Percentiles rank a stretch among this genome's conserved stretches.
Evolutionary conservation across 257 asterid genomes (phyloP).

Genomic region (Osmanthus fragrans): DNA sequence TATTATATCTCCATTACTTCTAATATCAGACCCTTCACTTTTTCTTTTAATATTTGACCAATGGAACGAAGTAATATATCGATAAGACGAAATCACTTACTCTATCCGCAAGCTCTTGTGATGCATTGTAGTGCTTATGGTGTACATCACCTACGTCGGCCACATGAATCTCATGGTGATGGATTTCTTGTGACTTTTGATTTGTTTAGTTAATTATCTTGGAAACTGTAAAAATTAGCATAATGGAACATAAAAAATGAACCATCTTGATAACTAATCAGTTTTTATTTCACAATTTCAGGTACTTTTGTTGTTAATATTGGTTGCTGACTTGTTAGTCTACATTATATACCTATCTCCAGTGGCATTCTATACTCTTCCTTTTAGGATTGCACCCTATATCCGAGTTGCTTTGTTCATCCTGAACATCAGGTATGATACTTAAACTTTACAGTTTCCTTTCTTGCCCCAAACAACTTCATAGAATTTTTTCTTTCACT

Average conservation of each 20-base stretch:
- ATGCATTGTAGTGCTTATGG: not conserved
- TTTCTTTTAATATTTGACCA: not conserved
- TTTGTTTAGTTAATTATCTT: no score
- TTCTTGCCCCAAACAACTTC: not conserved
- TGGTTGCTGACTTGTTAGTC: conserved; percentile 65
- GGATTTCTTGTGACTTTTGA: not conserved
- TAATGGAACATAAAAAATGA: not conserved
- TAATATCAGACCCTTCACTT: not conserved
- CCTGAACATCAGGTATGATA: conserved; percentile 65
- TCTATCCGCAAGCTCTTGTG: not conserved
- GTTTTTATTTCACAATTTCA: conserved; percentile 36
- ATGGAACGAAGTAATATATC: not conserved
- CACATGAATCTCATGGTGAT: not conserved
- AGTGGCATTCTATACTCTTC: conserved; percentile 59
- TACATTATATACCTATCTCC: conserved; percentile 66
- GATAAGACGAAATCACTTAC: not conserved
- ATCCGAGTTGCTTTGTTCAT: conserved; percentile 71
- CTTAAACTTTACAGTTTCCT: conserved; percentile 13
- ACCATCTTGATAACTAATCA: not conserved
- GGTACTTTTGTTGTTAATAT: conserved; percentile 60
- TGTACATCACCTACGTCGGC: not conserved
- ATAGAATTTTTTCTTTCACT: conserved; percentile 4
- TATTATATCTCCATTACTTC: not conserved
- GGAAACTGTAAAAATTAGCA: not conserved
- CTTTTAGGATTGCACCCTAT: conserved; percentile 86